phyloP scores from a whole-genome alignment of 768 basidiomycete species.

The Calocybe indica region DNA sequence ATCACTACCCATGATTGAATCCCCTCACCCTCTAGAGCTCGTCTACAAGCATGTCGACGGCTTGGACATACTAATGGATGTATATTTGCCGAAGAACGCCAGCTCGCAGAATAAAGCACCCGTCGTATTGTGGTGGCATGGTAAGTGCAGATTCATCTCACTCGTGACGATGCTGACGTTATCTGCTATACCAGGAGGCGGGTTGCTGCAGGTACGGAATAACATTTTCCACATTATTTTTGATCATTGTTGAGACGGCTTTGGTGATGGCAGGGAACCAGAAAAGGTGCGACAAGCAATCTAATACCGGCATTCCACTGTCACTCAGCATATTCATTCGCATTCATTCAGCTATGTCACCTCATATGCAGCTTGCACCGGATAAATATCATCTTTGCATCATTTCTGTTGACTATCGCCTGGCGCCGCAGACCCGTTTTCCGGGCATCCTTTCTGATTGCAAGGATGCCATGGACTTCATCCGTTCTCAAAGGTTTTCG shows the following conservation, averaged over 20 bases:
- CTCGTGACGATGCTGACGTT: neutral
- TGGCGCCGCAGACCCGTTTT: conserved; percentile 30
- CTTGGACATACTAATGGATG: conserved; percentile 26
- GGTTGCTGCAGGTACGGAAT: too few species aligned
- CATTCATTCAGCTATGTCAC: conserved; percentile 20
- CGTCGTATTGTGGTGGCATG: conserved; percentile 31
- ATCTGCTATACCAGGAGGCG: too few species aligned
- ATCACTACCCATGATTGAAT: neutral
- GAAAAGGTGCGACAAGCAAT: neutral
- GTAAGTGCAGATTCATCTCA: conserved; percentile 9
- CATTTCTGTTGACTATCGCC: conserved; percentile 29
- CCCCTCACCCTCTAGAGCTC: conserved; percentile 21
- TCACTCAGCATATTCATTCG: neutral
- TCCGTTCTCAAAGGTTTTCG: conserved; percentile 20
- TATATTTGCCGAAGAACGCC: conserved; percentile 25
- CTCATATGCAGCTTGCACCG: conserved; percentile 28
- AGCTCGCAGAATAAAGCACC: conserved; percentile 22
- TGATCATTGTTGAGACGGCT: too few species aligned
- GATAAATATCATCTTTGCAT: conserved; percentile 24
- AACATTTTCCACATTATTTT: neutral
- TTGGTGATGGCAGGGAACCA: too few species aligned
- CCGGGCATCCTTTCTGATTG: conserved; percentile 29
- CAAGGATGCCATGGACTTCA: conserved; percentile 25
- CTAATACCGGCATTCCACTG: neutral
- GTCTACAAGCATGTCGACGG: conserved; percentile 25